Evolutionary conservation across 2,329 filamentous ascomycete genomes (phyloP), one percentile per base, ranked within the genome.

Genomic region (Sporothrix sp.): DNA sequence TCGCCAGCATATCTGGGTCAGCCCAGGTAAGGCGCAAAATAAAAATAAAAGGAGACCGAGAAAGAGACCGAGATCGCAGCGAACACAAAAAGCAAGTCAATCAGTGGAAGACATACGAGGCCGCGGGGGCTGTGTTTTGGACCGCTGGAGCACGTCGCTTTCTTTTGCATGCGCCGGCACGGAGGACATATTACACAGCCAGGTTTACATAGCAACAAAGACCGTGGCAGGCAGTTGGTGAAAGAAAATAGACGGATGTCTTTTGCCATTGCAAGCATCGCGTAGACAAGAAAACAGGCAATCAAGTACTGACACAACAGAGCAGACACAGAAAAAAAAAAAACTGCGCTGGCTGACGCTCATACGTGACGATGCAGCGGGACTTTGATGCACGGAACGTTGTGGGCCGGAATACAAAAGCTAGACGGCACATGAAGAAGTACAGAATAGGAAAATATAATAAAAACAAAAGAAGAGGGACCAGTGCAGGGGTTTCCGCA

Each of bases 81-180:
- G n/a, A n/a, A n/a, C n/a, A 20, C 8, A 37, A 6, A 33, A 27
- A 33, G 36, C 20, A 33, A 48, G 37, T 18, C 36, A 48, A 21
- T 6, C n/a, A 48, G 35, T 48, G 36, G 46, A 40, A 32, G 8
- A 27, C 36, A 48, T 48, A 48, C 46, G 46, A 40, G 46, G 27
- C 7, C 20, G 13, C 28, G 27, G 46, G 40, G 21, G 10, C 18
- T 39, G 46, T 23, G 18, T 48, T 40, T 37, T 28, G n/a, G 37
- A 4, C 27, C 11, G 5, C 20, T 23, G 14, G 16, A 33, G 16
- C 27, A 20, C 18, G 27, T 20, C 21, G 13, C 9, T 13, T 18
- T 33, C 27, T 33, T 18, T 18, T 33, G 8, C 25, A 33, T 40
- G 36, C 25, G 39, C 45, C 33, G 4, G 25, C 18, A 47, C 23